Conservation (phyloP, 371 early-diverging fungal species). For the Mortierella sp. region DNA sequence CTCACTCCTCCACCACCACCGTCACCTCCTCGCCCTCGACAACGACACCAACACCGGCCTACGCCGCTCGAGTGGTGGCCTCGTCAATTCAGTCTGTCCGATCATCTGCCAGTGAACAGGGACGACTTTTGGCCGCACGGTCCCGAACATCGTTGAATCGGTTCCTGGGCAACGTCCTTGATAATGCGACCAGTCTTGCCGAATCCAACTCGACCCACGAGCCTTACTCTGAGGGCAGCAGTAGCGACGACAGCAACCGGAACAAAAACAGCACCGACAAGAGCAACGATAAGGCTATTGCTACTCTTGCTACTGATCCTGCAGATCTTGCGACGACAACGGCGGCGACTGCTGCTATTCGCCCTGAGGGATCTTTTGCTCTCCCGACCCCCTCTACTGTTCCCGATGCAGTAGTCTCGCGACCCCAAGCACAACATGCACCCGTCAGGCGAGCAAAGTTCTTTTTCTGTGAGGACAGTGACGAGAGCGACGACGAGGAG, state of each 20-base stretch:
- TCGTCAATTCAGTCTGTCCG: neutral
- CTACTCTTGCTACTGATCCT: neutral
- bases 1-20: no score
- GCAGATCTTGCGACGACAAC: no score
- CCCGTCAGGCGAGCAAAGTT: slow-evolving; percentile 14
- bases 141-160: neutral
- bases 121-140: neutral
- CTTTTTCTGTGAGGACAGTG: slow-evolving; percentile 8
- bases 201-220: no score
- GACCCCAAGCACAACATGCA: neutral
- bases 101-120: neutral
- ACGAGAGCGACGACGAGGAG: neutral
- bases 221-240: no score
- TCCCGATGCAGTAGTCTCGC: no score
- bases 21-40: no score
- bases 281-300: neutral
- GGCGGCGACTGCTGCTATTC: no score
- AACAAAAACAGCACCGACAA: no score
- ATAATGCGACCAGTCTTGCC: no score
- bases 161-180: neutral
- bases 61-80: neutral
- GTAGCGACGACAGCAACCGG: neutral
- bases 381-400: no score
- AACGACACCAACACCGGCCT: no score
- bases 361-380: no score